Conservation (phyloP, 129 eudicot species). For the Artemisia argyi region DNA sequence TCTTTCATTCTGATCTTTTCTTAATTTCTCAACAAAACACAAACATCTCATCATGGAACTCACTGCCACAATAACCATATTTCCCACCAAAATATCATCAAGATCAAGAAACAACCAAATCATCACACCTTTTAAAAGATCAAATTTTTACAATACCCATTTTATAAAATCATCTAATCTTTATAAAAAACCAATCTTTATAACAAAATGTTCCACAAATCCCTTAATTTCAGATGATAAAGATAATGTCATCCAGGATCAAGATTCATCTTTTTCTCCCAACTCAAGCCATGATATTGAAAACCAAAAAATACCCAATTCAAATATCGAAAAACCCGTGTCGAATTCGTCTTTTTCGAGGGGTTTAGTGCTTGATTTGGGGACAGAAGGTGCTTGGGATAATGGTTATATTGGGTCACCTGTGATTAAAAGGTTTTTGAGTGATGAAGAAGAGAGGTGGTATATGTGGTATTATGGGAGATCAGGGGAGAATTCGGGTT, state of each 20-base stretch:
- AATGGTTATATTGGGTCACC: constrained; percentile 80
- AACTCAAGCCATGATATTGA: constrained; percentile 30
- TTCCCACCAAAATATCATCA: constrained; percentile 27
- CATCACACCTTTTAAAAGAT: constrained; percentile 25
- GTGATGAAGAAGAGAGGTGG: constrained; percentile 98
- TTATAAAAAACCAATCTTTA: constrained; percentile 31
- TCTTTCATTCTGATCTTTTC: constrained; percentile 32
- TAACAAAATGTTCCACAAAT: constrained; percentile 57
- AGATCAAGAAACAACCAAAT: constrained; percentile 32
- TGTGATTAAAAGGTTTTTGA: constrained; percentile 74
- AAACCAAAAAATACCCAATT: constrained; percentile 36
- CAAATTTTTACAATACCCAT: constrained; percentile 28
- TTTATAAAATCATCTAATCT: constrained; percentile 25
- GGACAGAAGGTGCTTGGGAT: constrained; percentile 68
- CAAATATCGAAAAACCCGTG: constrained; percentile 29
- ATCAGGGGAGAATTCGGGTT: constrained; percentile 35
- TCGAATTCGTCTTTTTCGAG: constrained; percentile 46
- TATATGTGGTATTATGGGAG: constrained; percentile 93
- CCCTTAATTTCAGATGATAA: constrained; percentile 50
- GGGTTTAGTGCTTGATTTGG: constrained; percentile 82
- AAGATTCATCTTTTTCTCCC: constrained; percentile 33
- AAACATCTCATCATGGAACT: constrained; percentile 50
- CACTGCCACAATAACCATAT: constrained; percentile 32
- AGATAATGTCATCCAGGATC: constrained; percentile 45
- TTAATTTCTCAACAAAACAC: constrained; percentile 20